These are phyloP conservation scores for Russula virescens DNA, from an alignment of 768 basidiomycete species.

Conservation along the genomic window DNA sequence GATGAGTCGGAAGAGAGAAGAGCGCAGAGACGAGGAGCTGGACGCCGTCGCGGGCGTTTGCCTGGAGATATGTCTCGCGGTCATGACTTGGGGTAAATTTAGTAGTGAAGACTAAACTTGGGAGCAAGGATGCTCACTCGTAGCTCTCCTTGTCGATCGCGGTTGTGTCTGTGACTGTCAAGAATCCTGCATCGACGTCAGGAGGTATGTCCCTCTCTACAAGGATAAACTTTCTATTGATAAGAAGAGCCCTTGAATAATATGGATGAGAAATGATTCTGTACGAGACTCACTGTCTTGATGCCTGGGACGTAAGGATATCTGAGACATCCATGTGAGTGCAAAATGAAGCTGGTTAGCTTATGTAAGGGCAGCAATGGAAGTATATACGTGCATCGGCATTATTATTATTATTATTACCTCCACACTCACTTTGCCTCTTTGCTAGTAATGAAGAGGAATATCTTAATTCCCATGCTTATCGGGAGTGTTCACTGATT, in stretches of 20 bases:
- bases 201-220: constrained; percentile 79
- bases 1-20: constrained; percentile 72
- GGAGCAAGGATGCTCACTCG: constrained; percentile 43
- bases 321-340: constrained; percentile 22
- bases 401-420: no score
- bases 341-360: no score
- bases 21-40: constrained; percentile 77
- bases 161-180: constrained; percentile 84
- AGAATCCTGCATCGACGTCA: constrained; percentile 73
- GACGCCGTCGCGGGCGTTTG: constrained; percentile 72
- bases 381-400: no score
- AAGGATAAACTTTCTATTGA: constrained; percentile 54
- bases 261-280: no score
- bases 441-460: no score
- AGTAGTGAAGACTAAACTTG: not conserved
- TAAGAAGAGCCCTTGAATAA: not conserved
- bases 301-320: constrained; percentile 21
- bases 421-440: no score
- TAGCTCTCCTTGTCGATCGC: constrained; percentile 82
- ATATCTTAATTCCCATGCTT: no score
- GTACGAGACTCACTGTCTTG: constrained; percentile 18
- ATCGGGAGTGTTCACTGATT: no score
- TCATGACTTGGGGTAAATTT: constrained; percentile 46
- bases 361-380: no score
- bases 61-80: constrained; percentile 73